Conservation (phyloP, 2,329 filamentous ascomycete species). For the Aspergillus unguis region DNA sequence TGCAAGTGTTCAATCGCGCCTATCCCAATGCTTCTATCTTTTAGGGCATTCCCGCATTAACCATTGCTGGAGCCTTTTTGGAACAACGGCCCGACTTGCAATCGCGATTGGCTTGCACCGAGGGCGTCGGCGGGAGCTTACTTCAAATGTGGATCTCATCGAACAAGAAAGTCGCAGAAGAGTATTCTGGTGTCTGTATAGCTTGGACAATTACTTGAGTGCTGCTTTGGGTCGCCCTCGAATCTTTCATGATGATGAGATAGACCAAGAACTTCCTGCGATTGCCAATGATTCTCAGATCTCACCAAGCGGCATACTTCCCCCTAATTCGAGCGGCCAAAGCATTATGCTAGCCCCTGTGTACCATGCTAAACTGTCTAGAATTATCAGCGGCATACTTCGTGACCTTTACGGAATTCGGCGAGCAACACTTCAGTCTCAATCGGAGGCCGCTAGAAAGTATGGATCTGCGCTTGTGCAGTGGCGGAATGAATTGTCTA, state of each 20-base stretch:
- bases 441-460: constrained; percentile 37
- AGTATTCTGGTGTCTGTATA: constrained; percentile 21
- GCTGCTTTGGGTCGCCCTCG: constrained; percentile 17
- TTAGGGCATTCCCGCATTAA: constrained; percentile 34
- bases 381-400: constrained; percentile 45
- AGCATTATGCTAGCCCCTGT: constrained; percentile 46
- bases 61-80: constrained; percentile 36
- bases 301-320: constrained; percentile 13
- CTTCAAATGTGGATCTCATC: constrained; percentile 11
- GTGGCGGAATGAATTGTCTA: constrained; percentile 48
- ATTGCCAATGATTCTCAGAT: constrained; percentile 23
- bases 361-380: constrained; percentile 45
- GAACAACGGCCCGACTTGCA: constrained; percentile 31
- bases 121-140: constrained; percentile 13
- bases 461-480: constrained; percentile 42
- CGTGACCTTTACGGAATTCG: constrained; percentile 41
- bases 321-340: constrained; percentile 29
- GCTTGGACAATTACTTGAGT: constrained; percentile 20
- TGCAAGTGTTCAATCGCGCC: constrained; percentile 40
- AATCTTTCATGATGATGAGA: constrained; percentile 20
- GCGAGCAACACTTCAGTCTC: constrained; percentile 10
- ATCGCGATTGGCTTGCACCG: constrained; percentile 34
- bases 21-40: constrained; percentile 37
- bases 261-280: constrained; percentile 20
- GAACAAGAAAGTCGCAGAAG: constrained; percentile 16